These are phyloP conservation scores for Castanea mollissima DNA, from an alignment of 306 rosid genomes.

Conservation along the genomic window DNA sequence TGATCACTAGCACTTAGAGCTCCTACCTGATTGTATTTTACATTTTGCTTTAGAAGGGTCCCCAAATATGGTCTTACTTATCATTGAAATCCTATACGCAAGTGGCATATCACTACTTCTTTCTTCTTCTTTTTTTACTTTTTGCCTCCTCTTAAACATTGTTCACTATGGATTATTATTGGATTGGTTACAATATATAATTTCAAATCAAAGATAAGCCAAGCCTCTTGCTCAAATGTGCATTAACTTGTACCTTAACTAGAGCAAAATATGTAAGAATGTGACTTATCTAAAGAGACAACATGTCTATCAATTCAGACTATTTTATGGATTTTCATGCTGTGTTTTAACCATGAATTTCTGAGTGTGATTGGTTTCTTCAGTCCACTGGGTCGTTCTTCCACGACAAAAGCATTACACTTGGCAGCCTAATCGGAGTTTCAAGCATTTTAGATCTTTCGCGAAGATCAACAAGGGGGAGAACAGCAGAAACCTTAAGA, in stretches of 20 bases:
- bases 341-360: slow-evolving; percentile 14
- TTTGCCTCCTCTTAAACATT: background rate
- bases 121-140: background rate
- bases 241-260: background rate
- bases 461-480: slow-evolving; percentile 50
- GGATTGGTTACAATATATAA: background rate
- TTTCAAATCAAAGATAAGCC: background rate
- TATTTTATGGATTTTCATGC: background rate
- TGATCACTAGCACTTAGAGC: slow-evolving; percentile 15
- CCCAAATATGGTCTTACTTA: slow-evolving; percentile 22
- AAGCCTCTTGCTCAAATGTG: background rate
- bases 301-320: background rate
- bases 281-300: background rate
- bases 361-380: slow-evolving; percentile 9
- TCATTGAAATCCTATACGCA: slow-evolving; percentile 9
- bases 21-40: slow-evolving; percentile 15
- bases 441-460: slow-evolving; percentile 53
- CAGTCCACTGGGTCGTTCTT: slow-evolving; percentile 61
- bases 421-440: slow-evolving; percentile 61
- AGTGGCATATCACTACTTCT: background rate
- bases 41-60: slow-evolving; percentile 36
- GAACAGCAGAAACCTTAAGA: slow-evolving; percentile 34
- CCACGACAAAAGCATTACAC: slow-evolving; percentile 60
- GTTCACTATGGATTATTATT: background rate
- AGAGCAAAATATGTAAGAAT: background rate